Base-by-base conservation (phyloP, 2,329 filamentous ascomycete species). In the Fusarium tjaetaba region DNA sequence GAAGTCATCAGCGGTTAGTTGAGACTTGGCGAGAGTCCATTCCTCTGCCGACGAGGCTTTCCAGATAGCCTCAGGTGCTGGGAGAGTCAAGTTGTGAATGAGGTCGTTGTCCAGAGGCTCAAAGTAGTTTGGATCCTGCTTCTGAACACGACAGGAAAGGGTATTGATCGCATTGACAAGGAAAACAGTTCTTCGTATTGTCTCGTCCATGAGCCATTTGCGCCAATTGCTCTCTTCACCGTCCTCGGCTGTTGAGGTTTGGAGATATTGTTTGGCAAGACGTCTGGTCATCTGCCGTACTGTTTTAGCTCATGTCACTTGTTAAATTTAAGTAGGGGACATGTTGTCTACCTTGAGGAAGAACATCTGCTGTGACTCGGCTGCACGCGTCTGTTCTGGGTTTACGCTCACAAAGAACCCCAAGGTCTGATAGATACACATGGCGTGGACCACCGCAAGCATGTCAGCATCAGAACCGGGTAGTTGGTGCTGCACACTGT, bases 281-380 rank as follows among this genome's bases (percentile, higher is more conserved):
- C 49, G 49, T 15, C 49, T 38, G 3, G 49, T 53, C 49, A 53
- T 53, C 49, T 53, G 3, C 2, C 18, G 2, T 18, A 2, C 1
- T 14, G 0, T 9, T 10, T 53, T 53, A 53, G 49, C 18, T 22
- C 20, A 9, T 26, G 3, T 3, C 6, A 16, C 9, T 38, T 16
- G 9, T 15, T 0, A 6, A 26, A 11, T 6, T 20, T 2, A 20
- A 5, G 3, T 1, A 20, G 22, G 11, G 4, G 7, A 20, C 18
- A 6, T 20, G 5, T 22, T 22, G 5, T 5, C 0, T 26, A 38
- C 49, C n/a, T 53, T 53, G 1, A 53, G 49, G 32, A 53, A 53
- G 16, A 36, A 53, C 49, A 53, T 53, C 4, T 53, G 49, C 10
- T 53, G 49, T 9, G 32, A 36, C 32, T 53, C 49, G 6, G 49